Evolutionary conservation across 192 early-diverging fungal genomes (phyloP), one percentile per base, ranked within the genome.

Genomic region (Linnemannia exigua): DNA sequence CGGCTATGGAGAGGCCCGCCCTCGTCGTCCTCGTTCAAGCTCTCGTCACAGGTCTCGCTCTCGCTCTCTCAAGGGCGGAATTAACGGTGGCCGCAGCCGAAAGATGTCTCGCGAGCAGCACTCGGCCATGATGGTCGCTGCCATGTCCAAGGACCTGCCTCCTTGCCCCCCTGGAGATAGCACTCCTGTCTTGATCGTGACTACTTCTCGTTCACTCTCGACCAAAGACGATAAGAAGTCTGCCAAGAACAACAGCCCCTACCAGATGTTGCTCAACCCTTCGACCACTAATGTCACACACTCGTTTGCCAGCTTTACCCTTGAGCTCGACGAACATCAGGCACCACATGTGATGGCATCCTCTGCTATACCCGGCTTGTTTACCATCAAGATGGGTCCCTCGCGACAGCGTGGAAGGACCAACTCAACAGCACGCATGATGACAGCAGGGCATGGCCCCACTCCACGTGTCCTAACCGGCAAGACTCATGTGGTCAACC

Each of bases 261-360:
- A 83, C 76, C 70, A 78, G 71, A 52, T 78, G 76, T 51, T 74
- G 70, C 46, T 68, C 51, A 83, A 83, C 67, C 71, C 76, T 11
- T 83, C 81, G 20, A 73, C 81, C 6, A 74, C 76, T 76, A 77
- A 83, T 66, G 77, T 83, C 66, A 83, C 81, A 52, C 81, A 83
- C 33, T 83, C 81, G 1, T 83, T 69, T 54, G 63, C 76, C 41
- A 83, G 75, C 37, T 83, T 83, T 44, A 83, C 81, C 31, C 31
- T 77, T n/a, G 81, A 83, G 41, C 51, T 83, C 35, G 44, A 52
- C 16, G 81, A 83, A 48, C 81, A 83, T 31, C 81, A 83, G 44
- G 81, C 54, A 12, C 48, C 70, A 8, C 81, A 83, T 72, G 72
- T 83, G 50, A 77, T 83, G 48, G 51, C 71, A 41, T 48, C 81